Base-by-base conservation (phyloP, 1,139 yeast species). In the Hemisphaericaspora xylofermentans region DNA sequence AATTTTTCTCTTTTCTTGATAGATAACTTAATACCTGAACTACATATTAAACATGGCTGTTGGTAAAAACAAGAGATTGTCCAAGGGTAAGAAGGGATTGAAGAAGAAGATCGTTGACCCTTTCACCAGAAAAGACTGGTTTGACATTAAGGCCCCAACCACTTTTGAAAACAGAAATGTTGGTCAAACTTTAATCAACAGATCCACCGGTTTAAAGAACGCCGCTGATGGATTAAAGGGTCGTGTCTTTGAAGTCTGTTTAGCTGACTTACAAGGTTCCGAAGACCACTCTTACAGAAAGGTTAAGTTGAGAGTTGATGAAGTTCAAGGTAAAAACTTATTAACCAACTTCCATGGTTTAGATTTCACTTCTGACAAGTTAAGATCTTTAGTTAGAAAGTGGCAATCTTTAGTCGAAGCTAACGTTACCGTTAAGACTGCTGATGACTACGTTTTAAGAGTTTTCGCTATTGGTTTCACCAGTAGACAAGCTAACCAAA, bases 331-430 rank as follows among this genome's bases (percentile, higher is more conserved):
- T 63, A 72, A 72, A 64, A 71, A 72, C 68, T 70, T 72, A 61
- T 71, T 72, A 60, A 72, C 78, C 66, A 72, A 72, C 71, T 72
- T 72, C 71, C 76, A 72, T 61, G 78, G 77, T 47, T 60, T 72
- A 56, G 74, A 70, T 62, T 71, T 72, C 63, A 72, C 77, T 52
- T 58, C 74, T 43, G 78, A 72, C 61, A 72, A 72, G 61, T 63
- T 72, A 53, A 70, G 77, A 68, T 71, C 77, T 36, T 69, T 72
- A 60, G 78, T 72, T 43, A 70, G 76, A 68, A 72, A 72, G 58
- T 72, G 78, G 78, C 78, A 72, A 67, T 71, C 77, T 41, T 68
- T 72, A 60, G 77, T 72, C 48, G 77, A 72, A 61, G 76, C 76
- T 56, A 71, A 71, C 51, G 77, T 71, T 48, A 72, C 77, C 50